A percentile compares a stretch with the other conserved stretches of the same genome.
These are phyloP conservation scores for Aureobasidium pullulans DNA, from an alignment of 2,329 filamentous ascomycete genomes.

Conservation along the genomic window DNA sequence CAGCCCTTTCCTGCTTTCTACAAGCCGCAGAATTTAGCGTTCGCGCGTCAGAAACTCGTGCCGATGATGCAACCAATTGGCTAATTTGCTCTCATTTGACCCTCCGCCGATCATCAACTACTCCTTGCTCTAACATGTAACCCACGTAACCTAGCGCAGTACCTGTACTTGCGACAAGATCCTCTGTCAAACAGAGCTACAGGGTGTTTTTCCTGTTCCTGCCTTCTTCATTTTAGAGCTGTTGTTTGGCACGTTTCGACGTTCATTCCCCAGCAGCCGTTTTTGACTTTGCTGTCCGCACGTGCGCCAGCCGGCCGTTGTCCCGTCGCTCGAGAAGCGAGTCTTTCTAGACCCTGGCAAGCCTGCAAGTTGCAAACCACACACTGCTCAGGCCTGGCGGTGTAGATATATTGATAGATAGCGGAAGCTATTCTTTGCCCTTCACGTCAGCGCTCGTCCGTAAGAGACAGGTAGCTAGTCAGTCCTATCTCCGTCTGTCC, in stretches of 20 bases:
- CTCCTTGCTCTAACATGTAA: background rate
- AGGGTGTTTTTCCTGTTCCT: background rate
- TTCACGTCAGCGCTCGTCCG: constrained; percentile 3
- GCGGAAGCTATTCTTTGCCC: background rate
- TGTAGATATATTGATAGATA: constrained; percentile 3
- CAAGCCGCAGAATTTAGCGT: constrained; percentile 6
- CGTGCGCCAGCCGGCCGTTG: background rate
- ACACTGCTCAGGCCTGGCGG: constrained; percentile 2
- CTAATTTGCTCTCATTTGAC: background rate
- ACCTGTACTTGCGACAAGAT: background rate
- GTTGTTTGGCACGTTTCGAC: constrained; percentile 3
- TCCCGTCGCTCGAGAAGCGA: background rate
- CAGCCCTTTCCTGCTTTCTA: background rate
- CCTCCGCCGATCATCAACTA: constrained; percentile 1
- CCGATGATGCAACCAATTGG: constrained; percentile 10
- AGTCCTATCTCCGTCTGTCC: background rate
- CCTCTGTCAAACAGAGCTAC: background rate
- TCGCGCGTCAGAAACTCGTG: background rate
- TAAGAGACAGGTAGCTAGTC: constrained; percentile 7
- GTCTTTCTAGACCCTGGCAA: background rate
- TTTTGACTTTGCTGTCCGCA: background rate
- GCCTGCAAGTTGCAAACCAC: background rate
- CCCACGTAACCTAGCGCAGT: background rate
- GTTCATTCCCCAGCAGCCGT: constrained; percentile 9
- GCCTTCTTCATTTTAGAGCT: background rate